A percentile compares a stretch with the other conserved stretches of the same genome.
These are phyloP conservation scores for Allium sativum DNA, from an alignment of 106 monocot genomes.

Conservation along the genomic window DNA sequence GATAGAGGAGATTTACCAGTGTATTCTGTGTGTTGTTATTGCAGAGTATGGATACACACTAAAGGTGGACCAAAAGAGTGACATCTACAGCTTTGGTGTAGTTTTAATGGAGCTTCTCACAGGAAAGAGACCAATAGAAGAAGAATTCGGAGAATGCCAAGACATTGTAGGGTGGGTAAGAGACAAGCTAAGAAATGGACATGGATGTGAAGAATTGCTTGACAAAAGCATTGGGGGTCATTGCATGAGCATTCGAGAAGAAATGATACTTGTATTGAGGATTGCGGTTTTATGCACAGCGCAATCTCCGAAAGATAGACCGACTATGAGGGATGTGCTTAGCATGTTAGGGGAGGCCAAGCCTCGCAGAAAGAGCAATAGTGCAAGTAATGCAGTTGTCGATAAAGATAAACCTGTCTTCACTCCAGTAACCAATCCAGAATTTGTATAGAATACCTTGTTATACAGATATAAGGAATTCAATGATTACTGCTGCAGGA, in stretches of 20 bases:
- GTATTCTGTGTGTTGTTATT: background rate
- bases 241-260: slow-evolving; percentile 58
- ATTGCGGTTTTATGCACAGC: slow-evolving; percentile 73
- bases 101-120: slow-evolving; percentile 84
- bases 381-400: slow-evolving; percentile 8
- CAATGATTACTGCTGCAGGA: background rate
- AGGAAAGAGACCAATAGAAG: slow-evolving; percentile 49
- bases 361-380: slow-evolving; percentile 72
- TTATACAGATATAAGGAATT: background rate
- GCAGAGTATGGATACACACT: slow-evolving; percentile 71
- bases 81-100: slow-evolving; percentile 84
- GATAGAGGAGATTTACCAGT: background rate
- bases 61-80: slow-evolving; percentile 84
- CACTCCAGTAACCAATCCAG: slow-evolving; percentile 38
- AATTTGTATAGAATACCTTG: slow-evolving; percentile 19
- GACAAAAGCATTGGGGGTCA: slow-evolving; percentile 40
- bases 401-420: slow-evolving; percentile 71
- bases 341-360: slow-evolving; percentile 83
- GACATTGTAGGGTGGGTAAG: slow-evolving; percentile 79
- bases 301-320: slow-evolving; percentile 62
- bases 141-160: slow-evolving; percentile 61
- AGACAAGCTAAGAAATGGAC: slow-evolving; percentile 25
- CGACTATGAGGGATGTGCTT: slow-evolving; percentile 72
- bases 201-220: slow-evolving; percentile 32
- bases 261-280: slow-evolving; percentile 73